A percentile compares a stretch with the other conserved stretches of the same genome.
Conservation (phyloP, 2,329 filamentous ascomycete species). For the Chrysoporthe austroafricana region DNA sequence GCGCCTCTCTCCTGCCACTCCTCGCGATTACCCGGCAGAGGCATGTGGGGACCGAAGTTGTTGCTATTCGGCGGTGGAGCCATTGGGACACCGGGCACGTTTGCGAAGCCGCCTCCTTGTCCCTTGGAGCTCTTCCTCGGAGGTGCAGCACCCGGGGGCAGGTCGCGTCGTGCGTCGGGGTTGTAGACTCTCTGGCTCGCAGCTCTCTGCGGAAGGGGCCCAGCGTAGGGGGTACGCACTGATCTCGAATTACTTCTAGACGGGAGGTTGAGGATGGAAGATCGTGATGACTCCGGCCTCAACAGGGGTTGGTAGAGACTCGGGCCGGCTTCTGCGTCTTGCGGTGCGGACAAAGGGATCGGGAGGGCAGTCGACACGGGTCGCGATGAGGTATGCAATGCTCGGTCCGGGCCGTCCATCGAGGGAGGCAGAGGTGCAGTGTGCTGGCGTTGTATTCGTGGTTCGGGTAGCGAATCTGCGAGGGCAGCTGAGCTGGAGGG, state of each 20-base stretch:
- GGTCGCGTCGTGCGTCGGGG: conserved; percentile 55
- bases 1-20: conserved; percentile 97
- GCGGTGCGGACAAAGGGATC: conserved; percentile 34
- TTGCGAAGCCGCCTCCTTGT: conserved; percentile 60
- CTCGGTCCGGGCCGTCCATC: conserved; percentile 26
- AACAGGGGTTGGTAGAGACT: conserved; percentile 39
- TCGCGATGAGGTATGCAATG: conserved; percentile 33
- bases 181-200: conserved; percentile 71
- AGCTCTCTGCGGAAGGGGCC: conserved; percentile 68
- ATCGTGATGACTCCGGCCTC: conserved; percentile 61
- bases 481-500: conserved; percentile 28
- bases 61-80: conserved; percentile 35
- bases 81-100: conserved; percentile 50
- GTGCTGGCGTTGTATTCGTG: conserved; percentile 12
- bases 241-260: conserved; percentile 67
- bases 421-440: conserved; percentile 25
- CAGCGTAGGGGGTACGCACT: conserved; percentile 58
- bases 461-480: conserved; percentile 3
- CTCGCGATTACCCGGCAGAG: conserved; percentile 67
- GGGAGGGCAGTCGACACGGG: conserved; percentile 40
- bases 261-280: conserved; percentile 59
- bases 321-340: conserved; percentile 42
- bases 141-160: conserved; percentile 55
- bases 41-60: conserved; percentile 44
- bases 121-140: conserved; percentile 78